Percentiles rank a stretch among this genome's conserved stretches.
Conservation (phyloP, 176 grass and related monocot species). For the Musa beccarii region DNA sequence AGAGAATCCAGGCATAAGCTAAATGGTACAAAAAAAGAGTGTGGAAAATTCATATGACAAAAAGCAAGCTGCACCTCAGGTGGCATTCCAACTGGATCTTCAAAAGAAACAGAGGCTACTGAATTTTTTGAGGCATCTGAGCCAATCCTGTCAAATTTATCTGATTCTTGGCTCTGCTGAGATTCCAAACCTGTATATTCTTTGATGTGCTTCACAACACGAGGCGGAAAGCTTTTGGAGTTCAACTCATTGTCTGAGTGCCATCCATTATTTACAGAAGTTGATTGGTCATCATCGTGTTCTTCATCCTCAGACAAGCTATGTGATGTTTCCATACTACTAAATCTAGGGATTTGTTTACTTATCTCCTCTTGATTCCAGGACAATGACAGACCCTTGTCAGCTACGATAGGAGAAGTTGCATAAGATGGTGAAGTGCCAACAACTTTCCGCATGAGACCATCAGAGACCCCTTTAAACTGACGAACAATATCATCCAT, state of each 20-base stretch:
- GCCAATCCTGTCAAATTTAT: slow-evolving; percentile 29
- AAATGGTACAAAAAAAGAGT: background rate
- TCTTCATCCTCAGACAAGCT: slow-evolving; percentile 87
- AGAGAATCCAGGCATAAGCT: background rate
- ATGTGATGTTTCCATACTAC: slow-evolving; percentile 39
- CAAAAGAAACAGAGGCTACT: slow-evolving; percentile 37
- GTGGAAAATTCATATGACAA: slow-evolving; percentile 1
- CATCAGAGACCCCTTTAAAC: slow-evolving; percentile 93
- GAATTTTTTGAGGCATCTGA: slow-evolving; percentile 43
- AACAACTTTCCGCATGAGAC: slow-evolving; percentile 49
- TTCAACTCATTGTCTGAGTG: slow-evolving; percentile 85
- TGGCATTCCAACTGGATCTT: slow-evolving; percentile 66
- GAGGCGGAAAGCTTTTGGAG: slow-evolving; percentile 49
- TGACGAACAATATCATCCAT: slow-evolving; percentile 98
- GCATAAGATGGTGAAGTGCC: slow-evolving; percentile 37
- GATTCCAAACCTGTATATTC: slow-evolving; percentile 26
- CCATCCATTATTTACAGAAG: slow-evolving; percentile 48
- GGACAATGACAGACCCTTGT: slow-evolving; percentile 51
- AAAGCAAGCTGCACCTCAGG: slow-evolving; percentile 50
- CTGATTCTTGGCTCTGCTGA: slow-evolving; percentile 31
- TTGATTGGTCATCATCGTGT: slow-evolving; percentile 45
- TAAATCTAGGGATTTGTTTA: slow-evolving; percentile 36
- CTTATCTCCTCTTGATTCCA: slow-evolving; percentile 62
- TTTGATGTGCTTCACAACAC: slow-evolving; percentile 36
- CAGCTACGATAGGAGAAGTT: slow-evolving; percentile 23